Percentiles rank a stretch among this genome's conserved stretches.
Conservation (phyloP, 768 basidiomycete species). For the Boletus rubropictus region DNA sequence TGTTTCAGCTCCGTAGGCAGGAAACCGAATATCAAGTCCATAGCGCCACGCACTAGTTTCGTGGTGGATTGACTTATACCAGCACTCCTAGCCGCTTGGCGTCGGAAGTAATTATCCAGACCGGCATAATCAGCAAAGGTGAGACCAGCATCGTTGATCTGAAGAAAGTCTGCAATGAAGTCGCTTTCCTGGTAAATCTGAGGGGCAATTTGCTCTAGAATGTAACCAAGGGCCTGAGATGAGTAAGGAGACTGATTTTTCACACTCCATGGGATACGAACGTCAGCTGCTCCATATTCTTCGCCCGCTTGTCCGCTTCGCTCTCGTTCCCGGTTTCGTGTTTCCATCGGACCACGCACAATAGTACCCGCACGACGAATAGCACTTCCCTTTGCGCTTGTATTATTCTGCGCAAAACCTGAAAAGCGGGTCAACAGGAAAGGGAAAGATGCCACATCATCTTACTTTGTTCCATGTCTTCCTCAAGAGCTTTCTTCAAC, state of each 20-base stretch:
- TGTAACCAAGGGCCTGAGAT: slow-evolving; percentile 62
- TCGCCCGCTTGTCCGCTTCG: slow-evolving; percentile 52
- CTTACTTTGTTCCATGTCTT: slow-evolving; percentile 69
- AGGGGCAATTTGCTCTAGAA: slow-evolving; percentile 70
- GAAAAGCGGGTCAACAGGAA: neutral
- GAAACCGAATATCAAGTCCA: slow-evolving; percentile 96
- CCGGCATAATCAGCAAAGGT: slow-evolving; percentile 96
- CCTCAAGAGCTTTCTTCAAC: slow-evolving; percentile 64
- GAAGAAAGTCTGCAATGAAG: slow-evolving; percentile 88
- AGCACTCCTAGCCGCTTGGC: slow-evolving; percentile 76
- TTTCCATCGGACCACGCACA: slow-evolving; percentile 71
- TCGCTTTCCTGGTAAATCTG: slow-evolving; percentile 79
- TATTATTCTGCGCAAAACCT: slow-evolving; percentile 41
- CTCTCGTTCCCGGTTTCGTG: slow-evolving; percentile 39
- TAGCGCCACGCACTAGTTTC: slow-evolving; percentile 79
- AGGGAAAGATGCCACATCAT: neutral
- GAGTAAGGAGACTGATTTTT: neutral
- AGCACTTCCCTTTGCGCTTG: slow-evolving; percentile 42
- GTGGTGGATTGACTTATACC: slow-evolving; percentile 62
- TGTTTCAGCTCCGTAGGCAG: slow-evolving; percentile 73
- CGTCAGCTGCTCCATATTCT: slow-evolving; percentile 67
- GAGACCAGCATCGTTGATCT: slow-evolving; percentile 80
- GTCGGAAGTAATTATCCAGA: slow-evolving; percentile 87
- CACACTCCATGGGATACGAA: slow-evolving; percentile 26
- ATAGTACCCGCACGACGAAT: slow-evolving; percentile 82